Conservation (phyloP, 2,329 filamentous ascomycete species). For the Scolecobasidium constrictum region DNA sequence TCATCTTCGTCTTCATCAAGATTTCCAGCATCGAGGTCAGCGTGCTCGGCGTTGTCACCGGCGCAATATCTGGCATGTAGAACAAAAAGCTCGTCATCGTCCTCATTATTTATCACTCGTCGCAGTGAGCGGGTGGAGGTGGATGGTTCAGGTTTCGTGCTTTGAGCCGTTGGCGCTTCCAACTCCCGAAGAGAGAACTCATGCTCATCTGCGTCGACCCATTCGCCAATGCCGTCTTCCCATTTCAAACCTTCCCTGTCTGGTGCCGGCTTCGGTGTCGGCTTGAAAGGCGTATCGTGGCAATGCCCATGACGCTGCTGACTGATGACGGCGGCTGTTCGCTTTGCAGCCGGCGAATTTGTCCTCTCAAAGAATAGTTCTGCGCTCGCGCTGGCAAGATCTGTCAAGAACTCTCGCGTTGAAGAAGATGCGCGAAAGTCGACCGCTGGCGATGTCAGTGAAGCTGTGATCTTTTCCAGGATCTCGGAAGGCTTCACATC, state of each 20-base stretch:
- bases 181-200: too few relatives aligned
- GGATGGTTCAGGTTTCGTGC: too few relatives aligned
- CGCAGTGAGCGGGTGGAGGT: too few relatives aligned
- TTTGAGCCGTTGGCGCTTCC: too few relatives aligned
- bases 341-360: not conserved
- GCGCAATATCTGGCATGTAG: too few relatives aligned
- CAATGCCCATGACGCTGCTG: not conserved
- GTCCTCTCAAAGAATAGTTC: not conserved
- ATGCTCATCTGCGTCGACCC: conserved; percentile 2
- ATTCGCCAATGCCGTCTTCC: conserved; percentile 10
- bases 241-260: conserved; percentile 4
- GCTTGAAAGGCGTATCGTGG: conserved; percentile 3
- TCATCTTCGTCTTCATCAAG: too few relatives aligned
- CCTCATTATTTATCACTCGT: too few relatives aligned
- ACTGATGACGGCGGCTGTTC: not conserved
- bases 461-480: not conserved
- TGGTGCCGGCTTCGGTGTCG: not conserved
- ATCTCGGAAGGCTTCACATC: not conserved
- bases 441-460: not conserved
- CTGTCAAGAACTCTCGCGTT: conserved; percentile 1
- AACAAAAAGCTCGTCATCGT: too few relatives aligned
- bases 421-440: not conserved
- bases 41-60: too few relatives aligned
- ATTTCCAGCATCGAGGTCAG: too few relatives aligned
- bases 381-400: conserved; percentile 3